A percentile compares a stretch with the other conserved stretches of the same genome.
Conservation (phyloP, 2,329 filamentous ascomycete species). For the Macrophomina phaseolina region DNA sequence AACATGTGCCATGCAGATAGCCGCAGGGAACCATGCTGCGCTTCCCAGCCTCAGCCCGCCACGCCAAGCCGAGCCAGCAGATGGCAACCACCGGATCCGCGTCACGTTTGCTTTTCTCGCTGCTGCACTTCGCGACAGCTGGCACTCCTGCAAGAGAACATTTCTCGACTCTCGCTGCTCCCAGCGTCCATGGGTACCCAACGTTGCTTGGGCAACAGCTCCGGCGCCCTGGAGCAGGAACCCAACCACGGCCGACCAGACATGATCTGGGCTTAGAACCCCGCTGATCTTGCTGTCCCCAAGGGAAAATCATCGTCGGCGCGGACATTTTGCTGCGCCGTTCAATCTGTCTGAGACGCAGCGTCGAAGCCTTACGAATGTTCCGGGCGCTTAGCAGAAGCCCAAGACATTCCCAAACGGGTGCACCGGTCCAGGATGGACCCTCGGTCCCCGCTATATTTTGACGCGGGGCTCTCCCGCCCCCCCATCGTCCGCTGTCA, state of each 20-base stretch:
- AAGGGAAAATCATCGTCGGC: conserved; percentile 22
- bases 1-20: conserved; percentile 19
- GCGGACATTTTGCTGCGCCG: conserved; percentile 10
- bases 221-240: conserved; percentile 15
- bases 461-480: conserved; percentile 5
- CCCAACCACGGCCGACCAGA: conserved; percentile 16
- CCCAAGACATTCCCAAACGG: neutral
- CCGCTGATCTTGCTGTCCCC: conserved; percentile 20
- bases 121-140: conserved; percentile 6
- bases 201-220: conserved; percentile 27
- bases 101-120: neutral
- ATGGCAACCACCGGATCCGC: neutral
- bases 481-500: neutral
- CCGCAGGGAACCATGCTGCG: conserved; percentile 22
- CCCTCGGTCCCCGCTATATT: conserved; percentile 14
- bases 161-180: neutral
- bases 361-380: conserved; percentile 22
- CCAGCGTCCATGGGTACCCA: conserved; percentile 11
- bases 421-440: neutral
- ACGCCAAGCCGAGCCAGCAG: conserved; percentile 3
- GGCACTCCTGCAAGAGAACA: conserved; percentile 6
- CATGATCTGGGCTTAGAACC: conserved; percentile 16
- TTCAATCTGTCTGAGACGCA: conserved; percentile 16
- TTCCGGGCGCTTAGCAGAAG: conserved; percentile 24
- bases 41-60: conserved; percentile 21